A percentile compares a stretch with the other conserved stretches of the same genome.
Evolutionary conservation across 2,329 filamentous ascomycete species (phyloP).

Genomic region (Chaetomium globosum): DNA sequence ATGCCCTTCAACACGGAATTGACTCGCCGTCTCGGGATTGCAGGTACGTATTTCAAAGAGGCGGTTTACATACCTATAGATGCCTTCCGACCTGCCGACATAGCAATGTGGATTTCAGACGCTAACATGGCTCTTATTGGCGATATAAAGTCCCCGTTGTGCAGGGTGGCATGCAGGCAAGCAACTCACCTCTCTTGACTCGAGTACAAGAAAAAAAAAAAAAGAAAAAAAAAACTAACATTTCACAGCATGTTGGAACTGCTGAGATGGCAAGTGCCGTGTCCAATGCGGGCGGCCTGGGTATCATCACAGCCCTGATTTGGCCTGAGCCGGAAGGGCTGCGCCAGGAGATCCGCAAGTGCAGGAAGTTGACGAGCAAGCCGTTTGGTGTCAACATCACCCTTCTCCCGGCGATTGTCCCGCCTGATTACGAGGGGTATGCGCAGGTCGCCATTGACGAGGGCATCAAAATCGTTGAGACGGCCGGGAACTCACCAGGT

Average conservation of each 20-base stretch:
- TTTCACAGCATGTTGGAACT: conserved; percentile 72
- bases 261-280: conserved; percentile 77
- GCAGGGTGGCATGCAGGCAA: conserved; percentile 73
- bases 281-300: conserved; percentile 79
- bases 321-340: conserved; percentile 91
- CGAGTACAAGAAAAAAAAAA: background rate
- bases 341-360: conserved; percentile 88
- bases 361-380: conserved; percentile 73
- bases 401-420: conserved; percentile 83
- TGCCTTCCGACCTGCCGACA: background rate
- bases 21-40: conserved; percentile 61
- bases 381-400: conserved; percentile 96
- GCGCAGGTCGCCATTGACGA: conserved; percentile 92
- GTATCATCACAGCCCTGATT: conserved; percentile 84
- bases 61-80: background rate
- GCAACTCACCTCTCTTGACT: conserved; percentile 16
- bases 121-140: conserved; percentile 34
- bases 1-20: conserved; percentile 63
- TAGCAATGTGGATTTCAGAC: background rate
- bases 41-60: conserved; percentile 33
- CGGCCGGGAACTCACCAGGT: conserved; percentile 65
- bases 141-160: conserved; percentile 68
- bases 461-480: conserved; percentile 84
- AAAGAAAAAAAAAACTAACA: conserved; percentile 4
- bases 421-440: conserved; percentile 90